Conservation (phyloP, 163 green algal genomes). For the Dunaliella salina region DNA sequence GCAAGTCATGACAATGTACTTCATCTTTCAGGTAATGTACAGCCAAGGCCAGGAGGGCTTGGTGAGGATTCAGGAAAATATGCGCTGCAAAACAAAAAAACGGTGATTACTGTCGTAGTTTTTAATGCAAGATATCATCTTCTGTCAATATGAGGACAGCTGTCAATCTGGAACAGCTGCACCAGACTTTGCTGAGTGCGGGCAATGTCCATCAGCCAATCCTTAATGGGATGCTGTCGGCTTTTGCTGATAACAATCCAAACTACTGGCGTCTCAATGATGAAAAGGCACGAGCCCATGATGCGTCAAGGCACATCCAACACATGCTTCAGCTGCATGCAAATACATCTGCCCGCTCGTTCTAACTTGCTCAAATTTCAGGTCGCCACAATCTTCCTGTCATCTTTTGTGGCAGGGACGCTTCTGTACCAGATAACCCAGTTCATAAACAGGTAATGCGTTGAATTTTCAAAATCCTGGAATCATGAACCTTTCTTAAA, state of each 20-base stretch:
- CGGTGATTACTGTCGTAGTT: too few species aligned
- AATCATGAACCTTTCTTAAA: too few species aligned
- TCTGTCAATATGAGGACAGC: too few species aligned
- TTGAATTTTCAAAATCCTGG: too few species aligned
- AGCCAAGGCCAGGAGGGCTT: neutral
- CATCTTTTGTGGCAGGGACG: slow-evolving; percentile 45
- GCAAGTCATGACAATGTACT: slow-evolving; percentile 54
- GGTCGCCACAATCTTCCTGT: slow-evolving; percentile 43
- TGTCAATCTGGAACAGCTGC: too few species aligned
- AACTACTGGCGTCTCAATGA: neutral
- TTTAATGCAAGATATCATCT: too few species aligned
- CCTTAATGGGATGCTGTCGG: neutral
- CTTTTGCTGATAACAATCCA: neutral
- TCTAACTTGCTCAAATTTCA: neutral
- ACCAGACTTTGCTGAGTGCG: too few species aligned
- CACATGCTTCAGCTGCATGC: neutral
- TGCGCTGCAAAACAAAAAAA: too few species aligned
- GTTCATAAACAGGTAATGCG: slow-evolving; percentile 19
- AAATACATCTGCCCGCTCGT: too few species aligned
- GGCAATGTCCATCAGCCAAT: neutral
- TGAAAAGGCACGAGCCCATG: neutral
- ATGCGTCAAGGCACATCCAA: neutral
- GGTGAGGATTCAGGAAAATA: too few species aligned
- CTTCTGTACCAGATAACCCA: slow-evolving; percentile 41
- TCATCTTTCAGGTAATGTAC: slow-evolving; percentile 61